These are phyloP conservation scores for Cocos nucifera DNA, from an alignment of 176 grass and related monocot genomes.

Conservation along the genomic window DNA sequence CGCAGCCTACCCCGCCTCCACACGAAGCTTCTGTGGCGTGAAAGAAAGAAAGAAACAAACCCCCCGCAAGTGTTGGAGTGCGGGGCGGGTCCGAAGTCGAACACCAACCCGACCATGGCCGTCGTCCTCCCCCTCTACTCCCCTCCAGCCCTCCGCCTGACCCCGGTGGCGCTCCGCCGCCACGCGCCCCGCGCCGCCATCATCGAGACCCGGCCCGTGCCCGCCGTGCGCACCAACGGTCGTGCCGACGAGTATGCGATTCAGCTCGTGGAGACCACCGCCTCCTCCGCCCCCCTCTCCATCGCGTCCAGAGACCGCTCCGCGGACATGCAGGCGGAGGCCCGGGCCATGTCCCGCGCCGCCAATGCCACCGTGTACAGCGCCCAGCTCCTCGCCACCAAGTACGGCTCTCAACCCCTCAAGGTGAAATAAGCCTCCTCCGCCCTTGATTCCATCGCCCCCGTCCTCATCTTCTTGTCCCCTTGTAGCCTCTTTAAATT, in stretches of 20 bases:
- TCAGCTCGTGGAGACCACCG: constrained; percentile 13
- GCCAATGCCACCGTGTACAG: constrained; percentile 58
- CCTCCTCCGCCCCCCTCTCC: constrained; percentile 5
- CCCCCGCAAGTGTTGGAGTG: no score
- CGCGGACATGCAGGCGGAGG: constrained; percentile 73
- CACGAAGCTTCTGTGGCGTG: no score
- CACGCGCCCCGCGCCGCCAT: constrained; percentile 39
- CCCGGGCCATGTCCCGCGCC: constrained; percentile 69
- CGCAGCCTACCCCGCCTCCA: no score
- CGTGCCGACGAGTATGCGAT: constrained; percentile 15
- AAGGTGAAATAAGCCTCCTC: constrained; percentile 25
- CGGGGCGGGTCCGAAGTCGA: no score
- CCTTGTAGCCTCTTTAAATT: constrained; percentile 3
- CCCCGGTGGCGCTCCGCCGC: not conserved
- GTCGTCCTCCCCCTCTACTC: constrained; percentile 11
- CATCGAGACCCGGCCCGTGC: constrained; percentile 25
- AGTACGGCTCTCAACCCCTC: constrained; percentile 63
- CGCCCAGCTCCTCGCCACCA: constrained; percentile 58
- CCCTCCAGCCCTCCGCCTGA: not conserved
- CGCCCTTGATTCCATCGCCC: no score
- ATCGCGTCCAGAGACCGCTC: constrained; percentile 33
- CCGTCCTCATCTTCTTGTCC: not conserved
- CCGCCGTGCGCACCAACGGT: constrained; percentile 22
- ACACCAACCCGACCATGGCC: not conserved
- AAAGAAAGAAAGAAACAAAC: no score